Evolutionary conservation across 2,329 filamentous ascomycete genomes (phyloP).

Genomic region (Botrytis fabae): DNA sequence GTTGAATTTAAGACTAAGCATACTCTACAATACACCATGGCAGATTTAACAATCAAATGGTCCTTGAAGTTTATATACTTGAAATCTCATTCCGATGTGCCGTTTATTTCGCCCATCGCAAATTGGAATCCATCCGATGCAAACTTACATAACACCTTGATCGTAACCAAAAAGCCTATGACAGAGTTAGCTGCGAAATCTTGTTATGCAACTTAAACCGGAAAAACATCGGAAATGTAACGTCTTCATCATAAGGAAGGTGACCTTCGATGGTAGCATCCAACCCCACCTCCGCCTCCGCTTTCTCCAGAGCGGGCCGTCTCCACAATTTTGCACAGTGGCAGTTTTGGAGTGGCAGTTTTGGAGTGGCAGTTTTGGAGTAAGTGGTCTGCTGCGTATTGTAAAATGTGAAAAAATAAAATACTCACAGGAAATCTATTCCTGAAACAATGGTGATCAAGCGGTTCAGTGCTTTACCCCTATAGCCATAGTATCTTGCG

Average conservation of each 20-base stretch:
- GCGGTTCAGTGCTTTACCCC: conserved; percentile 64
- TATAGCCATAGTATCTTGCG: conserved; percentile 61
- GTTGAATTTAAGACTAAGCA: background rate
- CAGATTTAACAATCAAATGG: background rate
- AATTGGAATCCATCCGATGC: background rate
- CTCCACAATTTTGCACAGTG: background rate
- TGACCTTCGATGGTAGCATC: background rate
- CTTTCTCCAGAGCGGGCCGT: background rate
- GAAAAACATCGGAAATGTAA: conserved; percentile 13
- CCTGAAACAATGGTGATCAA: conserved; percentile 72
- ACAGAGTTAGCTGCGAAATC: background rate
- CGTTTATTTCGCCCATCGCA: background rate
- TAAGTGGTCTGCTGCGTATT: background rate
- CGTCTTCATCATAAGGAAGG: background rate
- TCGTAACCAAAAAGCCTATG: conserved; percentile 49
- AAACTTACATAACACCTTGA: conserved; percentile 35
- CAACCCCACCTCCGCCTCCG: conserved; percentile 2
- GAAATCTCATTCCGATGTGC: background rate
- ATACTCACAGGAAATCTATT: conserved; percentile 64
- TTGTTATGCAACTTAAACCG: background rate
- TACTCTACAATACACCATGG: background rate
- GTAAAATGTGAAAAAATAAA: conserved; percentile 20
- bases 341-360: background rate
- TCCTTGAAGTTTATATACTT: background rate
- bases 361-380: background rate